Evolutionary conservation across 106 monocot species (phyloP), one percentile per base, ranked within the genome.

Genomic region (Platanthera zijinensis): DNA sequence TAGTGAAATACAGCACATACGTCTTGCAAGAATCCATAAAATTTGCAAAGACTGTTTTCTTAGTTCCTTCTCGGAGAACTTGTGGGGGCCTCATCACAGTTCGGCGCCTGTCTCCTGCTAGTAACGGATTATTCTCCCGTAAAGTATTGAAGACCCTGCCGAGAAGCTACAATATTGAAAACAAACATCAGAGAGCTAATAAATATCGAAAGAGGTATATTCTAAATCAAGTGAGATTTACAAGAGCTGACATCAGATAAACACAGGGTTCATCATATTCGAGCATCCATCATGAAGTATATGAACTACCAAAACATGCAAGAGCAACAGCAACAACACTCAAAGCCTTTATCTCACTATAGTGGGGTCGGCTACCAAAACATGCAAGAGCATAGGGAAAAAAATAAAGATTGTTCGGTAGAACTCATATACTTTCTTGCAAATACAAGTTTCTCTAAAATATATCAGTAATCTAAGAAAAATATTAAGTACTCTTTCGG

Each of bases 1-100:
- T 48, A 5, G 4, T 50, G 18, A 8, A 48, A 71, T 71, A 19
- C 50, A 13, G 47, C 48, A 56, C 78, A 57, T 88, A 89, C 97
- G 85, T 91, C 57, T 89, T 97, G 88, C 97, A 97, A 7, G 89
- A 74, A 59, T 91, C 91, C 97, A 97, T 97, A 50, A 97, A 97
- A 72, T 97, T 97, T 63, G 93, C 97, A 86, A 97, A 97, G 25
- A 94, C 91, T 0, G 89, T 97, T 84, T 91, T 97, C 80, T 97
- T 94, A 45, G 94, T 97, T 78, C 97, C 97, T 85, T 97, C 97
- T 71, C 94, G 84, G 74, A 94, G 89, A 76, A 97, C 97, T 82
- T 94, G 91, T 57, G 97, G 97, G 21, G 97, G 97, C 82, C 91
- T 89, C 93, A 97, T 91, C 10, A 92, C 89, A 57, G 97, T 97